Evolutionary conservation across 2,329 filamentous ascomycete genomes (phyloP), one percentile per base, ranked within the genome.

Genomic region (Davidsoniella eucalypti): DNA sequence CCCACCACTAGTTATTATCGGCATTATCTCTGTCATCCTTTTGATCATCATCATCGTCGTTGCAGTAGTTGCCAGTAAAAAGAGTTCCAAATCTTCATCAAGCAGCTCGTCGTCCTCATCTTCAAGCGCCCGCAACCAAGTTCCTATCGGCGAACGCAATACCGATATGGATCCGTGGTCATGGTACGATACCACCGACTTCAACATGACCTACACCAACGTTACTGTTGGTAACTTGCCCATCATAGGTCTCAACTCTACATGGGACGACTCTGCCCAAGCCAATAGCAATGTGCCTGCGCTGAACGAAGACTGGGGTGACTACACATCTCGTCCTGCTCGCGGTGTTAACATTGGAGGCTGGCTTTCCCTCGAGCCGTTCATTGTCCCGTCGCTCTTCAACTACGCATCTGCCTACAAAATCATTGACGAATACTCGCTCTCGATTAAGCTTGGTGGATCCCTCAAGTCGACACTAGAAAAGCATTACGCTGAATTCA

Each of bases 321-420:
- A 81, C 2, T 98, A 96, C 58, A 76, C 79, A 2, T 78, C 76
- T 18, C 79, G 72, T 50, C 87, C 88, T 2, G 87, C 93, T 21
- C 78, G 90, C 5, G 92, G 92, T 1, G 86, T 96, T 36, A 96
- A 94, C 58, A 63, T 96, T 1, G 92, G 92, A 47, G 92, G 92
- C 10, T 98, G 92, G 92, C 75, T 98, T 1, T 84, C 83, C 2
- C 68, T 98, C 10, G 92, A 98, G 60, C 92, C 92, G 0, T 95
- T 94, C 63, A 96, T 98, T 61, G 90, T 86, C 3, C 92, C 92
- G 0, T 95, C 88, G 0, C 73, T 94, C 23, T 98, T 98, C 66
- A 67, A 78, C 54, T 74, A 73, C 54, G 86, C 82, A 61, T 67
- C 70, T 4, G 61, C 63, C 14, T 57, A 80, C 68, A 68, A 77